Percentiles rank a stretch among this genome's conserved stretches.
phyloP scores from a whole-genome alignment of 805 yeast species.

The Hagleromyces aurorensis region DNA sequence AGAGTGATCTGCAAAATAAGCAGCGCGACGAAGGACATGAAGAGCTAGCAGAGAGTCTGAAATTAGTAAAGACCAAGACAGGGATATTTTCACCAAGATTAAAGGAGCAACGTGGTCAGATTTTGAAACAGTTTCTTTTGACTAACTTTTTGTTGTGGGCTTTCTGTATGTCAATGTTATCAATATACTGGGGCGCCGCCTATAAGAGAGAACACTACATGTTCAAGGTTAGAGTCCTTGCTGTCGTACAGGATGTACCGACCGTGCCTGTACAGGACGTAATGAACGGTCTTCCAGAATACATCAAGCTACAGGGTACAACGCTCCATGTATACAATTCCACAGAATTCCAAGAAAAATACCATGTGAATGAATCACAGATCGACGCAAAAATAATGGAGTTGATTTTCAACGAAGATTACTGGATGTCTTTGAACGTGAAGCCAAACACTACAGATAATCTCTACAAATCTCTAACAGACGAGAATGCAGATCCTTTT shows the following conservation, averaged over 20 bases:
- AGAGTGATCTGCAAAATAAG: no score
- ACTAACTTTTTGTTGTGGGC: slow-evolving; percentile 16
- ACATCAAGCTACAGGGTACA: slow-evolving; percentile 17
- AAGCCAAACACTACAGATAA: slow-evolving; percentile 38
- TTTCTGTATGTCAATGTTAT: slow-evolving; percentile 21
- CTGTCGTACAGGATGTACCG: slow-evolving; percentile 30
- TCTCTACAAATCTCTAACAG: slow-evolving; percentile 20
- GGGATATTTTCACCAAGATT: slow-evolving; percentile 16
- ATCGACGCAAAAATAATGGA: slow-evolving; percentile 34
- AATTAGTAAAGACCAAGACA: no score
- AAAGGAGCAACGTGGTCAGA: slow-evolving; percentile 9
- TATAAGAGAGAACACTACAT: slow-evolving; percentile 23
- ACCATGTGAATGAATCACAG: slow-evolving; percentile 14
- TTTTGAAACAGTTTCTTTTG: slow-evolving; percentile 7
- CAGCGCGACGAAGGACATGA: no score
- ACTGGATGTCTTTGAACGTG: slow-evolving; percentile 59
- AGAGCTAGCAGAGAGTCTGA: no score
- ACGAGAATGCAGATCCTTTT: slow-evolving; percentile 14
- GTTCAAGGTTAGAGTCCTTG: slow-evolving; percentile 24
- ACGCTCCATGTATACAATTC: slow-evolving; percentile 27
- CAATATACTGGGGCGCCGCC: slow-evolving; percentile 35
- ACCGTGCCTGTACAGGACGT: slow-evolving; percentile 10
- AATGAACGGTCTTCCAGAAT: no score
- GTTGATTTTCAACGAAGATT: slow-evolving; percentile 45
- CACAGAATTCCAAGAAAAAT: slow-evolving; percentile 19